Conservation (phyloP, 2,329 filamentous ascomycete species). For the Colletotrichum zoysiae region DNA sequence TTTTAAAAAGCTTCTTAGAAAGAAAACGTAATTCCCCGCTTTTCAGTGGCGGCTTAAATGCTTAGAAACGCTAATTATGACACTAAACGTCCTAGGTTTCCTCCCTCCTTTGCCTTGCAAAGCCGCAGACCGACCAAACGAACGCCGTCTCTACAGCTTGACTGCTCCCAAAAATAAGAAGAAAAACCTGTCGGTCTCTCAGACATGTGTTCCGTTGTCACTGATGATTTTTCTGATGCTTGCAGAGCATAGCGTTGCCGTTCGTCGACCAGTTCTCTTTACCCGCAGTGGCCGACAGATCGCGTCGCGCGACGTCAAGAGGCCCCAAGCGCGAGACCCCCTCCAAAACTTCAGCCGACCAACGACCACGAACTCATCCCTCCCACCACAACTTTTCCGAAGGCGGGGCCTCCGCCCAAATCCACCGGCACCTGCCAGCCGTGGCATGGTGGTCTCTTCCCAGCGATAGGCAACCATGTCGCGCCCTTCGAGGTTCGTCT, state of each 20-base stretch:
- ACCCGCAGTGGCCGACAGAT: neutral
- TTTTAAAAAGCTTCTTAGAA: too few relatives aligned
- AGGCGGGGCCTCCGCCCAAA: neutral
- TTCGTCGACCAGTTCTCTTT: neutral
- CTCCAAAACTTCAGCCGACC: neutral
- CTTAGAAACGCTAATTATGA: conserved; percentile 3
- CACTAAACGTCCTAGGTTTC: neutral
- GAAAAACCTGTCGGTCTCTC: neutral
- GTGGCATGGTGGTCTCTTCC: conserved; percentile 8
- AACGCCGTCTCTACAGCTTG: neutral
- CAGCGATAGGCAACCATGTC: conserved; percentile 23
- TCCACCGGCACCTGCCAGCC: neutral
- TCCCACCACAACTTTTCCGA: too few relatives aligned
- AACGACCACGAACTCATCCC: neutral
- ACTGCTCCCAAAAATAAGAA: neutral
- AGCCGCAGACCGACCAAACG: neutral
- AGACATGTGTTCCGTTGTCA: too few relatives aligned
- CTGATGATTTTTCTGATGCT: neutral
- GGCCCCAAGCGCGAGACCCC: conserved; percentile 6
- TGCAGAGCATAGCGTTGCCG: neutral
- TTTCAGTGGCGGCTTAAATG: too few relatives aligned
- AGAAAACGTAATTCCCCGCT: fast-evolving
- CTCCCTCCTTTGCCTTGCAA: neutral
- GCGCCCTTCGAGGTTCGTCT: conserved; percentile 18
- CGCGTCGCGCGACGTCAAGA: conserved; percentile 15